Evolutionary conservation across 495 filamentous ascomycete genomes (phyloP), one percentile per base, ranked within the genome.

Genomic region (Neurospora sp.): DNA sequence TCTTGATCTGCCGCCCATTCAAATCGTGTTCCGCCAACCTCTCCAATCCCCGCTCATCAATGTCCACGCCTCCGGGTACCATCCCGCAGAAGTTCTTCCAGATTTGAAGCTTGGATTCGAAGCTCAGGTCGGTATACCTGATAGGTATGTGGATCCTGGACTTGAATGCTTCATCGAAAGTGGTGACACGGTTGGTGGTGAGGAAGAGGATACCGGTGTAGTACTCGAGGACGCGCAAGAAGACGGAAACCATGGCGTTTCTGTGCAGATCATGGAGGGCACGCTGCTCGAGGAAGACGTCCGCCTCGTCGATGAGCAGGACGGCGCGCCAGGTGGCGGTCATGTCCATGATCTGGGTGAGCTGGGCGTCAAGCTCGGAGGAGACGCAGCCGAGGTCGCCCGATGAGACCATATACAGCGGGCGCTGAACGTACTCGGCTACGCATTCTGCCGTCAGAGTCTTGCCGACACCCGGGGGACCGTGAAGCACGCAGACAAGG

Each of bases 1-100:
- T 91, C 82, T 89, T 88, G 76, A 91, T 91, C 80, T 91, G 85
- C 22, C 88, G 77, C 0, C 89, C 88, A 77, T 90, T 90, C 78
- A 91, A 74, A 14, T 84, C 79, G 71, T 83, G 76, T n/a, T 75
- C 73, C 2, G 84, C 82, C 39, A 91, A 80, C 7, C 71, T 70
- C 9, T 80, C 71, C 3, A 88, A 73, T 6, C 86, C 80, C 7
- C 73, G 61, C 27, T 87, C 83, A 53, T 81, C 79, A 39, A 88
- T 77, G 35, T 81, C 77, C 1, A 79, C 77, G 5, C 78, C 81
- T 48, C 84, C 81, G 39, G 82, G 79, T 12, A 82, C 81, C 71
- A 74, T 75, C 10, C 11, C 4, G 74, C 78, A 81, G 68, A 87
- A 83, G 74, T 82, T 86, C 71, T 78, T 76, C 87, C 87, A 88